These are phyloP conservation scores for Cryptococcus sp. DNA, from an alignment of 1,284 basidiomycete species.

Conservation along the genomic window DNA sequence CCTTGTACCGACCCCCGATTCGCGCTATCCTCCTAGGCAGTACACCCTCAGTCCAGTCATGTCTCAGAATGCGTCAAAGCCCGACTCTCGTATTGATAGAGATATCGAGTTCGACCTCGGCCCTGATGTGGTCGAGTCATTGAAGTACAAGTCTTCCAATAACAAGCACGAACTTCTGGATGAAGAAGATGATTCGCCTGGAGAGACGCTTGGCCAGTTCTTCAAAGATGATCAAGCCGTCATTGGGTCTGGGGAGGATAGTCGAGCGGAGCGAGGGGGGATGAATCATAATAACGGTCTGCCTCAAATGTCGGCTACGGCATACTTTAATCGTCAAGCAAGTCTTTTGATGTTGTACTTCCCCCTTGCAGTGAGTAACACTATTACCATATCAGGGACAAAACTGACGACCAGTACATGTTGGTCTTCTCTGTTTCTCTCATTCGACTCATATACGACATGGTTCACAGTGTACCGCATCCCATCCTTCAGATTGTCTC, in stretches of 20 bases:
- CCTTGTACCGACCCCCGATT: conserved; percentile 13
- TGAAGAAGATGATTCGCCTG: conserved; percentile 3
- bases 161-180: background rate
- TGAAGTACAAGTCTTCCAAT: background rate
- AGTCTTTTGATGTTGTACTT: conserved; percentile 46
- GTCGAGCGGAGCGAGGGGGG: conserved; percentile 1
- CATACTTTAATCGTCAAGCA: conserved; percentile 46
- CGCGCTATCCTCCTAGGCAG: conserved; percentile 4
- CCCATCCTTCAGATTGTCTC: conserved; percentile 29
- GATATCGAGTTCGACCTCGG: background rate
- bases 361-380: conserved; percentile 38
- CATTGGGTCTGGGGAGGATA: background rate
- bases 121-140: background rate
- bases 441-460: conserved; percentile 38
- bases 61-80: background rate
- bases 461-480: conserved; percentile 25
- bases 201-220: conserved; percentile 31
- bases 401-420: conserved; percentile 32
- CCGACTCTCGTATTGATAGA: background rate
- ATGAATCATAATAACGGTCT: conserved; percentile 1
- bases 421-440: conserved; percentile 39
- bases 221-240: conserved; percentile 27
- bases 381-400: background rate
- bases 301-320: conserved; percentile 30
- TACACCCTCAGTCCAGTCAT: conserved; percentile 9